phyloP scores from a whole-genome alignment of 75 land plant species.

The Selaginella tamariscina region DNA sequence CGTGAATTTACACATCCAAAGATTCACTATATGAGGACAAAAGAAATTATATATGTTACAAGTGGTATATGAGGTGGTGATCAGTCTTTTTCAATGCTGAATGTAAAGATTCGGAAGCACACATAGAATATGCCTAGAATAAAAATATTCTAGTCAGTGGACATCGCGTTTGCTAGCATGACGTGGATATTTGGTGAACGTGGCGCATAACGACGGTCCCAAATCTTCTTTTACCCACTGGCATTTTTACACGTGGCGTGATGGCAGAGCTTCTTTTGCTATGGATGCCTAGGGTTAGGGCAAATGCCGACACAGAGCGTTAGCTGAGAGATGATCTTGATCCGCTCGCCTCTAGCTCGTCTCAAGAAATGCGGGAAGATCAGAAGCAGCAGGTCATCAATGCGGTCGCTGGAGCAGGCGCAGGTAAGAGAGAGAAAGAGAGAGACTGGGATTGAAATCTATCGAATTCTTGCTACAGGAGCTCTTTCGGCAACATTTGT shows the following conservation, averaged over 20 bases:
- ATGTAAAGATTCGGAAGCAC: too few species aligned
- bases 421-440: slow-evolving; percentile 16
- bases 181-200: too few species aligned
- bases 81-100: too few species aligned
- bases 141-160: too few species aligned
- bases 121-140: too few species aligned
- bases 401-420: slow-evolving; percentile 37
- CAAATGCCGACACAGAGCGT: not conserved
- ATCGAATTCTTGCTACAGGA: slow-evolving; percentile 34
- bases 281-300: not conserved
- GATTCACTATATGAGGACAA: too few species aligned
- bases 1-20: too few species aligned
- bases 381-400: slow-evolving; percentile 24
- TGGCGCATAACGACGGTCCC: too few species aligned
- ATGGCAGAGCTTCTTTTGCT: not conserved
- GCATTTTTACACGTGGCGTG: not conserved
- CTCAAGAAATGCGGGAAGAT: slow-evolving; percentile 25
- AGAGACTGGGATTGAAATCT: not conserved
- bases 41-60: too few species aligned
- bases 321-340: not conserved
- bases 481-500: slow-evolving; percentile 98
- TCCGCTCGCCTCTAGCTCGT: not conserved
- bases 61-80: too few species aligned
- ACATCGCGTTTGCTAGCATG: too few species aligned
- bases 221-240: too few species aligned